Percentiles rank a stretch among this genome's conserved stretches.
These are phyloP conservation scores for Cladobotryum mycophilum DNA, from an alignment of 2,329 filamentous ascomycete species.

Conservation along the genomic window DNA sequence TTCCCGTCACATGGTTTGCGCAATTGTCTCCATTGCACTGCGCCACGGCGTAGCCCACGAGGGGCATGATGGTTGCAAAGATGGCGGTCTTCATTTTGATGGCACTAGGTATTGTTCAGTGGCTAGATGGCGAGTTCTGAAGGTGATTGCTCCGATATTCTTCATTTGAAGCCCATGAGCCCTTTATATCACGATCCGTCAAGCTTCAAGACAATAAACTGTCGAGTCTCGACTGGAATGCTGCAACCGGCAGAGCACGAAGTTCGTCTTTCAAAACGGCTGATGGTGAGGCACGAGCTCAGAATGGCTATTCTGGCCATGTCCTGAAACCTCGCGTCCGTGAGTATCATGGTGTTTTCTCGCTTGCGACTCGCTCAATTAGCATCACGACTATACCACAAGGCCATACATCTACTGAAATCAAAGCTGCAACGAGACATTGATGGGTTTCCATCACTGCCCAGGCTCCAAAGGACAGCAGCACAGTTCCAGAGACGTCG, in stretches of 20 bases:
- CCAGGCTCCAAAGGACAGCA: not conserved
- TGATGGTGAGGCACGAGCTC: not conserved
- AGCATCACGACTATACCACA: not conserved
- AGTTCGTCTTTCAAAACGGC: not conserved
- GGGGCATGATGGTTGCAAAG: not conserved
- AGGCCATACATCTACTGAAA: not conserved
- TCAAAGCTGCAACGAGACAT: not conserved
- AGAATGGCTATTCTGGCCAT: not conserved
- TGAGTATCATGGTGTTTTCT: not conserved
- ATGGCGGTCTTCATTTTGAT: not conserved
- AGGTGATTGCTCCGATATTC: too few relatives aligned
- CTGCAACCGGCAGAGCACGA: not conserved
- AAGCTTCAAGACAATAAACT: too few relatives aligned
- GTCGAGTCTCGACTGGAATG: not conserved
- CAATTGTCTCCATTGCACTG: slow-evolving; percentile 14
- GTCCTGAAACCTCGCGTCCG: not conserved
- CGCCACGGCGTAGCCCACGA: not conserved
- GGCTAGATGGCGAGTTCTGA: too few relatives aligned
- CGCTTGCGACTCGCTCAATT: not conserved
- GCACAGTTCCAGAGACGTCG: not conserved
- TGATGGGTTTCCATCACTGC: not conserved
- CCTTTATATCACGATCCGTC: too few relatives aligned
- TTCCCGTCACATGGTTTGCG: slow-evolving; percentile 16
- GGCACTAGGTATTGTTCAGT: too few relatives aligned
- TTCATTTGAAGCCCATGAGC: too few relatives aligned